Evolutionary conservation across 176 grass and related monocot species (phyloP).

Genomic region (Phyllostachys edulis): DNA sequence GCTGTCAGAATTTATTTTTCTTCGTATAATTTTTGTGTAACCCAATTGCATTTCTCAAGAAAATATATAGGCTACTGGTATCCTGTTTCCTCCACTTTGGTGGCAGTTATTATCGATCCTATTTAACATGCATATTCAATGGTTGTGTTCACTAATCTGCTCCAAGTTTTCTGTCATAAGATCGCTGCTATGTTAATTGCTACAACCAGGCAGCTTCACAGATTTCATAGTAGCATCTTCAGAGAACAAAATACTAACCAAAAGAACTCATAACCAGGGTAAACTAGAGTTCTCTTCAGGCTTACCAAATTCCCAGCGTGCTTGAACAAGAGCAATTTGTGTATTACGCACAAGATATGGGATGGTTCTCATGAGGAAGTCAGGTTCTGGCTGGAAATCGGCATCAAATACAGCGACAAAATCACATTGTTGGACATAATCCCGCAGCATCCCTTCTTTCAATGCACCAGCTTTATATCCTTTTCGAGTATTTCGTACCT

Average conservation of each 20-base stretch:
- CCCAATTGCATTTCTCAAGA: not conserved
- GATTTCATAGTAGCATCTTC: not conserved
- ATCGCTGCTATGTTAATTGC: not conserved
- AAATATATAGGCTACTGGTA: not conserved
- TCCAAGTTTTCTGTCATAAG: not conserved
- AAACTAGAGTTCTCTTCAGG: constrained; percentile 12
- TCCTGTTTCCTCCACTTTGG: not conserved
- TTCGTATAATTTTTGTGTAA: not conserved
- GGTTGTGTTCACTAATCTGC: not conserved
- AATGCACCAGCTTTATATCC: constrained; percentile 96
- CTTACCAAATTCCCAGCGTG: constrained; percentile 93
- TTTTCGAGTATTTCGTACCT: constrained; percentile 75
- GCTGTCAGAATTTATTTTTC: not conserved
- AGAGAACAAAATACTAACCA: not conserved
- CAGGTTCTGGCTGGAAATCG: constrained; percentile 91
- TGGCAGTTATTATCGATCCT: not conserved
- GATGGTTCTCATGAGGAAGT: constrained; percentile 75
- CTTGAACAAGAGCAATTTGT: constrained; percentile 83
- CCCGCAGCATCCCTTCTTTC: constrained; percentile 78
- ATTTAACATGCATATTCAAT: not conserved
- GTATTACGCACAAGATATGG: constrained; percentile 72
- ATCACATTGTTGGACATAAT: constrained; percentile 73
- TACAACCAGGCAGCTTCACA: not conserved
- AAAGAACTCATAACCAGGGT: not conserved
- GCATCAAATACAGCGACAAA: constrained; percentile 93